Percentiles rank a stretch among this genome's conserved stretches.
These are phyloP conservation scores for Carpinus viminea DNA, from an alignment of 306 rosid species.

Conservation along the genomic window DNA sequence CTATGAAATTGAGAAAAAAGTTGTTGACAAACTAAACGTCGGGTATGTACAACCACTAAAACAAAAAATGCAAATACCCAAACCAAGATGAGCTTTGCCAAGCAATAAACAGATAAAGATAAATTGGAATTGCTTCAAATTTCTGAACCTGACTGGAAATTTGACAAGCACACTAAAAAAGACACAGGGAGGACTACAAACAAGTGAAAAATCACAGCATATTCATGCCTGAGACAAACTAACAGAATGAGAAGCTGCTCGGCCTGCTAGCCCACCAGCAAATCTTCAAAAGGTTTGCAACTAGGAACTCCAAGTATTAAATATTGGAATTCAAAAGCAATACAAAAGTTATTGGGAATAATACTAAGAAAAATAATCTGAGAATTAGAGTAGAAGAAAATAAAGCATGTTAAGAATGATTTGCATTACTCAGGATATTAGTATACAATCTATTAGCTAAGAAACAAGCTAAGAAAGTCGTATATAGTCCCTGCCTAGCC, in stretches of 20 bases:
- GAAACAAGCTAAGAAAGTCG: neutral
- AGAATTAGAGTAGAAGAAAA: neutral
- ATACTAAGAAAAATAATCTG: neutral
- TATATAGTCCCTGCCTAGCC: neutral
- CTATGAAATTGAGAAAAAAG: neutral
- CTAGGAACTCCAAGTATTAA: neutral
- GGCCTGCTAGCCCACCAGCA: no score
- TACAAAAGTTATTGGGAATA: neutral
- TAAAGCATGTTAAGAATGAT: neutral
- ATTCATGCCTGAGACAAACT: constrained; percentile 8
- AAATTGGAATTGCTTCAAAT: neutral
- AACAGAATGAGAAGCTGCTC: neutral
- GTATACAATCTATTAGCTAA: neutral
- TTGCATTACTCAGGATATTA: neutral
- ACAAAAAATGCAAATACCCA: neutral
- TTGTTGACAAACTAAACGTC: neutral
- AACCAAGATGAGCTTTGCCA: neutral
- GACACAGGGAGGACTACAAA: neutral
- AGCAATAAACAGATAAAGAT: neutral
- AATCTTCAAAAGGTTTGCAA: neutral
- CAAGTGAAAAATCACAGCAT: neutral
- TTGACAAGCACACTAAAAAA: neutral
- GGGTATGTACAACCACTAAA: neutral
- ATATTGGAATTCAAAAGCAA: neutral
- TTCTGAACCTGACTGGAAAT: neutral